A percentile compares a stretch with the other conserved stretches of the same genome.
Conservation (phyloP, 2,329 filamentous ascomycete species). For the Emmonsiellopsis sp. region DNA sequence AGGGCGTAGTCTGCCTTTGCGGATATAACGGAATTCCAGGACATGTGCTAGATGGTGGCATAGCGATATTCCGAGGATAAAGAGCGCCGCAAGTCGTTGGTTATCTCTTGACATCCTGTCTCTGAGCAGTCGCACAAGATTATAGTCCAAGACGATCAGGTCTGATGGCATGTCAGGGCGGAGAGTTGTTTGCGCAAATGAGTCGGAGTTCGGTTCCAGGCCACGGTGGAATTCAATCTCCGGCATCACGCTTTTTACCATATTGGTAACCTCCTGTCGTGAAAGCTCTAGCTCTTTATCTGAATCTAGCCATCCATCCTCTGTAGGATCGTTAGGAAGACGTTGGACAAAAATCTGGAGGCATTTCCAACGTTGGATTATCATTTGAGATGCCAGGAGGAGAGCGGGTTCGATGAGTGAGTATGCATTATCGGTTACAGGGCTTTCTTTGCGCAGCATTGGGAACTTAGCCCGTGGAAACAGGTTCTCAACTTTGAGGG, state of each 20-base stretch:
- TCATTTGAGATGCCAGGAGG: slow-evolving; percentile 1
- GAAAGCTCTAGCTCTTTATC: slow-evolving; percentile 2
- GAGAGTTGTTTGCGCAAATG: slow-evolving; percentile 3
- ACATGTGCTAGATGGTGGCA: slow-evolving; percentile 7
- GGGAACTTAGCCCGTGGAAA: not conserved
- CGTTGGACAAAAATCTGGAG: slow-evolving; percentile 5
- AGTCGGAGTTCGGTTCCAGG: slow-evolving; percentile 1
- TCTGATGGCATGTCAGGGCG: slow-evolving; percentile 3
- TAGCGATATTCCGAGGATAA: slow-evolving; percentile 6
- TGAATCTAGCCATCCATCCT: slow-evolving; percentile 2
- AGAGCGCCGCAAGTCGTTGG: slow-evolving; percentile 3
- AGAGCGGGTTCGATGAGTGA: not conserved
- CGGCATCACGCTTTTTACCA: slow-evolving; percentile 5
- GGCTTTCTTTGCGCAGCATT: not conserved
- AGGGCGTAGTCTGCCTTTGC: slow-evolving; percentile 2
- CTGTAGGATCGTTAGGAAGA: slow-evolving; percentile 1
- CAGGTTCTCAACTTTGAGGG: not conserved
- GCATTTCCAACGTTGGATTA: not conserved
- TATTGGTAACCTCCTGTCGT: not conserved
- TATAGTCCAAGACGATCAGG: slow-evolving; percentile 5
- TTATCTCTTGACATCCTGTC: not conserved
- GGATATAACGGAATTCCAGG: slow-evolving; percentile 7
- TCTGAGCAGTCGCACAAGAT: slow-evolving; percentile 4
- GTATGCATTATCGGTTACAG: not conserved
- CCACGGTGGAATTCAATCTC: slow-evolving; percentile 2